phyloP scores from a whole-genome alignment of 2,329 filamentous ascomycete genomes.

The Neodidymelliopsis sp. region DNA sequence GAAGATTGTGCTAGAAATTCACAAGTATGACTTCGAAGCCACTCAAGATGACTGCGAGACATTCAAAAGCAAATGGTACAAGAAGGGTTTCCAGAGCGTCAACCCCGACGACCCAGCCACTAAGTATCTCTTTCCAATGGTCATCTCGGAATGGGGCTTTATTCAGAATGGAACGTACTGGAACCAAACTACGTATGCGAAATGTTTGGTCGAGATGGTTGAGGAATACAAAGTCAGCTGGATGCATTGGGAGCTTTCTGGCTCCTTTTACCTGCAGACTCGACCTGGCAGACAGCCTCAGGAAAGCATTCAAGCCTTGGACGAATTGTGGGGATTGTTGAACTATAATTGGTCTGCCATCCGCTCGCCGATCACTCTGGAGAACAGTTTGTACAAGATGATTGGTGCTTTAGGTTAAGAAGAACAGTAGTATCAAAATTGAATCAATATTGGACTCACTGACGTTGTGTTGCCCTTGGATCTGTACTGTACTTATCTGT shows the following conservation, averaged over 20 bases:
- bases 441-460: too few relatives aligned
- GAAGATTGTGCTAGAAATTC: conserved; percentile 45
- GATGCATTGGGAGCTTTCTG: conserved; percentile 43
- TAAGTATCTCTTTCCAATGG: conserved; percentile 42
- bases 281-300: conserved; percentile 35
- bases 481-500: too few relatives aligned
- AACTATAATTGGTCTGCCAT: conserved; percentile 41
- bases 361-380: conserved; percentile 38
- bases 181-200: conserved; percentile 45
- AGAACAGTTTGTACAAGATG: conserved; percentile 45
- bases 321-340: conserved; percentile 43
- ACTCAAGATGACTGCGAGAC: conserved; percentile 40
- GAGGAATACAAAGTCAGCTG: conserved; percentile 40
- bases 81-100: conserved; percentile 42
- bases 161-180: conserved; percentile 43
- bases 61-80: conserved; percentile 46
- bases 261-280: conserved; percentile 51
- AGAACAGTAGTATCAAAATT: too few relatives aligned
- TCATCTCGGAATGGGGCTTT: conserved; percentile 45
- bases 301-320: conserved; percentile 35
- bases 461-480: too few relatives aligned
- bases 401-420: conserved; percentile 32
- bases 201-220: conserved; percentile 43
- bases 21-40: conserved; percentile 46
- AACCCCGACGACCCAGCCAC: conserved; percentile 39